These are phyloP conservation scores for Cyanophora paradoxa DNA, from an alignment of 78 protist species.

Conservation along the genomic window DNA sequence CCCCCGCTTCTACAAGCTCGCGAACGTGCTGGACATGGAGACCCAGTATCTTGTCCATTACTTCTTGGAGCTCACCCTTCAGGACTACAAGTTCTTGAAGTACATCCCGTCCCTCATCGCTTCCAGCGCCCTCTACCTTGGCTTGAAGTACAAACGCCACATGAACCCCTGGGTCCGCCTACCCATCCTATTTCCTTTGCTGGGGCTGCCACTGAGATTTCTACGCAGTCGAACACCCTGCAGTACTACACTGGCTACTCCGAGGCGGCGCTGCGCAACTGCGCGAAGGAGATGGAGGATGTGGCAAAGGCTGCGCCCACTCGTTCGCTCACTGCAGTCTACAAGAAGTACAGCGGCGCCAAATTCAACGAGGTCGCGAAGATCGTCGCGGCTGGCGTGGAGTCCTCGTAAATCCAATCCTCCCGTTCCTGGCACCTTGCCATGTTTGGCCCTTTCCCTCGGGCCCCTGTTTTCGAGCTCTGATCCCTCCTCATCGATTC, in stretches of 20 bases:
- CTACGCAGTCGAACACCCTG: neutral
- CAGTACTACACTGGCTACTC: constrained; percentile 14
- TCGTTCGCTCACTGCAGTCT: constrained; percentile 5
- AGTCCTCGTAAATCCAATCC: too few species aligned
- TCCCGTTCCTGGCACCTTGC: too few species aligned
- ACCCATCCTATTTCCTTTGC: neutral
- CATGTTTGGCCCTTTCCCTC: too few species aligned
- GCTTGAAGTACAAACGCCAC: constrained; percentile 34
- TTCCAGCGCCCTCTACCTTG: constrained; percentile 76
- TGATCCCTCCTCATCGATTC: too few species aligned
- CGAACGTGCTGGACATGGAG: constrained; percentile 33
- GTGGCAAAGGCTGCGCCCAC: neutral
- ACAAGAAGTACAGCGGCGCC: constrained; percentile 28
- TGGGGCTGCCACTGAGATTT: too few species aligned
- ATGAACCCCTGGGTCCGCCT: constrained; percentile 14
- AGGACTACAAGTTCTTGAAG: constrained; percentile 55
- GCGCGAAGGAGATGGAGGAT: neutral
- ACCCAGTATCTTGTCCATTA: constrained; percentile 64
- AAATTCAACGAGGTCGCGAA: constrained; percentile 12
- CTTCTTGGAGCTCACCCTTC: constrained; percentile 76
- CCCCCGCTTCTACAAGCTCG: constrained; percentile 83
- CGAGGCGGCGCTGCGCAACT: constrained; percentile 2
- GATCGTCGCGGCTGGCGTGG: too few species aligned
- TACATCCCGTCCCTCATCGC: constrained; percentile 83
- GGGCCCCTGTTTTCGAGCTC: too few species aligned